Evolutionary conservation across 345 rosid species (phyloP).

Genomic region (Eucalyptus camaldulensis): DNA sequence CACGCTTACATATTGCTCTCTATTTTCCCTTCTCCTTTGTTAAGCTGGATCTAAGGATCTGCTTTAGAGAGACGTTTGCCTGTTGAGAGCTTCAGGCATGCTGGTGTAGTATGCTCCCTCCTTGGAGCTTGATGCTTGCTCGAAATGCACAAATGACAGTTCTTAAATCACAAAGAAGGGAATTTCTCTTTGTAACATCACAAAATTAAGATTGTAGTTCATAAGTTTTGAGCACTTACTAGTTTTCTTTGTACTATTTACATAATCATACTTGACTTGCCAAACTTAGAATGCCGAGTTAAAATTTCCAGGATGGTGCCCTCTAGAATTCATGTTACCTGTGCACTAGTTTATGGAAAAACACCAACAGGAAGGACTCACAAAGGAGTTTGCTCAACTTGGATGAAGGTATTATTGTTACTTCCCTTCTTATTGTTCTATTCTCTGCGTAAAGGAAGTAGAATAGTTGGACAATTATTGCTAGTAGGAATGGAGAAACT

Average conservation of each 20-base stretch:
- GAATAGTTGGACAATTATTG: background rate
- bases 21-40: background rate
- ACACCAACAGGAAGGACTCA: slow-evolving; percentile 82
- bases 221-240: background rate
- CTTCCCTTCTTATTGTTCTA: background rate
- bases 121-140: background rate
- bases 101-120: background rate
- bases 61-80: background rate
- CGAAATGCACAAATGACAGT: background rate
- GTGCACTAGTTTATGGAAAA: slow-evolving; percentile 78
- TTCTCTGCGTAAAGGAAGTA: background rate
- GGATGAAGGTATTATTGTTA: slow-evolving; percentile 64
- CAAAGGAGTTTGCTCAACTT: slow-evolving; percentile 91
- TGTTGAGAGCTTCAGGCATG: background rate
- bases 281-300: background rate
- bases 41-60: background rate
- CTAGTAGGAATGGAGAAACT: background rate
- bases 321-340: slow-evolving; percentile 78
- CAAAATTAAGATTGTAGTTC: background rate
- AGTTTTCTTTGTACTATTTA: background rate
- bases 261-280: background rate
- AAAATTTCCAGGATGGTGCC: slow-evolving; percentile 44
- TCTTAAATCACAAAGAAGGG: background rate
- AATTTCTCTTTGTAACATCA: background rate
- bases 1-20: background rate